These are phyloP conservation scores for Lipomyces sp. DNA, from an alignment of 805 yeast genomes.

Conservation along the genomic window DNA sequence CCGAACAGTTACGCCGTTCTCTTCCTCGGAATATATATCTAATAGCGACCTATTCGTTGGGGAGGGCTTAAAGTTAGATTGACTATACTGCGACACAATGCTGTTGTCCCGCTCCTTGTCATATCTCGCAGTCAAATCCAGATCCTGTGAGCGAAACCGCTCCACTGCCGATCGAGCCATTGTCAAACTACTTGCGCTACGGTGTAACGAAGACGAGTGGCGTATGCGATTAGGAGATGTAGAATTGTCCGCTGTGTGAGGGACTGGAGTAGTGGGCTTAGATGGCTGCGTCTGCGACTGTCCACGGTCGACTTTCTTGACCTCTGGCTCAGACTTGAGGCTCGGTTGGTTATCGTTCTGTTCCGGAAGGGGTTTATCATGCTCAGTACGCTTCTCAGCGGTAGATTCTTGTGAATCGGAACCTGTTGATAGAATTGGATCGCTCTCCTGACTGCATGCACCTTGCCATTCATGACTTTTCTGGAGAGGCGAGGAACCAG, in stretches of 20 bases:
- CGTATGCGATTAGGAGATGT: neutral
- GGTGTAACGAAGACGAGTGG: constrained; percentile 7
- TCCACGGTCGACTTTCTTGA: neutral
- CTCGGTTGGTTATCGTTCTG: neutral
- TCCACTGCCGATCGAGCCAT: constrained; percentile 19
- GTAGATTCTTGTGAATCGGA: neutral
- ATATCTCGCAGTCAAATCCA: constrained; percentile 18
- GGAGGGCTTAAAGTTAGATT: constrained; percentile 25
- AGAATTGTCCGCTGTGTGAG: neutral
- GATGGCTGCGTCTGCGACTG: neutral
- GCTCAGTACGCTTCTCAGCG: neutral
- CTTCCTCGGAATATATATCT: neutral
- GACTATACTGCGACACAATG: constrained; percentile 22
- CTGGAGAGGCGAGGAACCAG: neutral
- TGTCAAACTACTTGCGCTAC: constrained; percentile 21
- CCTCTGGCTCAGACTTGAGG: neutral
- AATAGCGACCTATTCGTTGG: constrained; percentile 9
- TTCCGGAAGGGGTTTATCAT: constrained; percentile 6
- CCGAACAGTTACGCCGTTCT: neutral
- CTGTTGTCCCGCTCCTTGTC: constrained; percentile 15
- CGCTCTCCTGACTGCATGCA: neutral
- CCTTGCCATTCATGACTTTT: neutral
- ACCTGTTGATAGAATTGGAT: neutral
- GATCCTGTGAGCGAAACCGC: constrained; percentile 18
- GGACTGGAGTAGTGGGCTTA: neutral